Evolutionary conservation across 2,329 filamentous ascomycete species (phyloP).

Genomic region (Coniella lustricola): DNA sequence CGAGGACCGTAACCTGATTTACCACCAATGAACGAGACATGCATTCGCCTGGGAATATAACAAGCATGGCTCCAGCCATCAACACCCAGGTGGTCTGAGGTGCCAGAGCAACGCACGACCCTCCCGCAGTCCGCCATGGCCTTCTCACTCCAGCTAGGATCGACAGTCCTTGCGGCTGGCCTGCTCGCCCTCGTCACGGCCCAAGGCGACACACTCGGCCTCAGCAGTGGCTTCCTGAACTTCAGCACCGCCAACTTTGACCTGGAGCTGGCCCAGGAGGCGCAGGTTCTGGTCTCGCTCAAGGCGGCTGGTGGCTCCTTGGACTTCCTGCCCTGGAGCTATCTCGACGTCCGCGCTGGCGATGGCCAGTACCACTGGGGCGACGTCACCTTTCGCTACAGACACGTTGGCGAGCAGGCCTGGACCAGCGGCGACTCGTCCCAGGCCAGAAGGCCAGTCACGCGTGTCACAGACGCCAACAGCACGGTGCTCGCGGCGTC

Average conservation of each 20-base stretch:
- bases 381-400: conserved; percentile 50
- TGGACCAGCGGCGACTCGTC: conserved; percentile 46
- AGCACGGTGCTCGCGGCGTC: conserved; percentile 30
- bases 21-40: too few species aligned
- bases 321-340: conserved; percentile 49
- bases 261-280: conserved; percentile 33
- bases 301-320: conserved; percentile 34
- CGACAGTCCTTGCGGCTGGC: not conserved
- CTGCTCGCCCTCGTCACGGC: not conserved
- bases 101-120: too few species aligned
- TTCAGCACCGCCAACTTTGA: conserved; percentile 35
- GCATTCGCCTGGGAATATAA: too few species aligned
- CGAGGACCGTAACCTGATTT: too few species aligned
- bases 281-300: conserved; percentile 43
- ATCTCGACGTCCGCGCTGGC: conserved; percentile 37
- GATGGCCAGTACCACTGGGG: conserved; percentile 53
- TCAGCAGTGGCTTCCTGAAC: conserved; percentile 32
- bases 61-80: too few species aligned
- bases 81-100: too few species aligned
- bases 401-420: conserved; percentile 26
- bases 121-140: not conserved
- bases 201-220: conserved; percentile 29
- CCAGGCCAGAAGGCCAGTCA: conserved; percentile 30
- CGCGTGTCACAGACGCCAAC: conserved; percentile 20
- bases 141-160: not conserved